These are phyloP conservation scores for Crithidia thermophila DNA, from an alignment of 208 protist genomes.

Conservation along the genomic window DNA sequence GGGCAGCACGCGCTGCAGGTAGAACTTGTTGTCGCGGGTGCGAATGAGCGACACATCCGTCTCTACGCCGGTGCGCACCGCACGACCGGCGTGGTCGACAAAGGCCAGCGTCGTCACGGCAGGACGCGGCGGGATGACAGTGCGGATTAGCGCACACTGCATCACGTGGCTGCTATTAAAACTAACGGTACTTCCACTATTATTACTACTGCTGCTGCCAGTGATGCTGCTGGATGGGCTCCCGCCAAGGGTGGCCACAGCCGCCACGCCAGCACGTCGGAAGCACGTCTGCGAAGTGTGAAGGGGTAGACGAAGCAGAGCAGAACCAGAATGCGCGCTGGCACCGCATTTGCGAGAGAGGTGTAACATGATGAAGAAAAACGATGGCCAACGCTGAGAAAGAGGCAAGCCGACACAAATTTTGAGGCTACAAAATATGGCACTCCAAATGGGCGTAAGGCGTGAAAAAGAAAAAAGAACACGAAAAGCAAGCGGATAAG, in stretches of 20 bases:
- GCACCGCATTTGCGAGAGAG: no score
- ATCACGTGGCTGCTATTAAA: not conserved
- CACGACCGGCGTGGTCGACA: constrained; percentile 63
- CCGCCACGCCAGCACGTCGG: not conserved
- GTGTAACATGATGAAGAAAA: no score
- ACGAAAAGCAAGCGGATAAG: not conserved
- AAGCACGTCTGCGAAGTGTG: not conserved
- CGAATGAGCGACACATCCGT: constrained; percentile 81
- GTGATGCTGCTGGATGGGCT: not conserved
- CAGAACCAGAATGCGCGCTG: no score
- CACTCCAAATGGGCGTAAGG: not conserved
- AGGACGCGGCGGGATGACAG: constrained; percentile 79
- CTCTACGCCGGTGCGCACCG: constrained; percentile 61
- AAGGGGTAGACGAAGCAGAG: no score
- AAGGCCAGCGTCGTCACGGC: constrained; percentile 86
- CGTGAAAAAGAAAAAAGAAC: not conserved
- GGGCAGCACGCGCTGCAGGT: constrained; percentile 84
- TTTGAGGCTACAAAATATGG: not conserved
- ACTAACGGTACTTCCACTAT: no score
- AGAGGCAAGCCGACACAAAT: no score
- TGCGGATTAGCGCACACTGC: constrained; percentile 58
- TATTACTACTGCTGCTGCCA: not conserved
- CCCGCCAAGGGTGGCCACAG: not conserved
- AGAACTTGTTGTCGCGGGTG: constrained; percentile 92
- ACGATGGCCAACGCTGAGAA: no score